Percentiles rank a stretch among this genome's conserved stretches.
Evolutionary conservation across 768 basidiomycete genomes (phyloP).

Genomic region (Royoungia palumana): DNA sequence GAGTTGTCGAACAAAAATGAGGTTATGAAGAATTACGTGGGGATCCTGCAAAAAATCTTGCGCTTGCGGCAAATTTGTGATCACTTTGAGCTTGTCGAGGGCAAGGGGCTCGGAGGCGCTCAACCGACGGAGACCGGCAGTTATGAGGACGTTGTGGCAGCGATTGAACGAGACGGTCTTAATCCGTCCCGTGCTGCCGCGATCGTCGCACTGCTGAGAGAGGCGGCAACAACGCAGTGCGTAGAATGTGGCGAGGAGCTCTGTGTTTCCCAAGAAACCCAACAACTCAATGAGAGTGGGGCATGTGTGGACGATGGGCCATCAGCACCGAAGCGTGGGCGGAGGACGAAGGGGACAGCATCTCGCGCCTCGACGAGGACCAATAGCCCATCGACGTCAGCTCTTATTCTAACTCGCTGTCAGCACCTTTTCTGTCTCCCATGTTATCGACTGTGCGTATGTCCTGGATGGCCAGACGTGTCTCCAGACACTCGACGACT

Average conservation of each 20-base stretch:
- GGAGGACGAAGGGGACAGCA: conserved; percentile 50
- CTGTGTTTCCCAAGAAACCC: conserved; percentile 44
- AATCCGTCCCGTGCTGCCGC: conserved; percentile 69
- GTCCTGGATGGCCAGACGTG: conserved; percentile 76
- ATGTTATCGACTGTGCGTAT: conserved; percentile 82
- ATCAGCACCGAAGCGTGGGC: conserved; percentile 46
- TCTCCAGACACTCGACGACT: conserved; percentile 50
- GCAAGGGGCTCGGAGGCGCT: conserved; percentile 51
- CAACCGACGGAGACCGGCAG: conserved; percentile 46
- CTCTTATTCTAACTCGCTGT: conserved; percentile 83
- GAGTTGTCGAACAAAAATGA: conserved; percentile 85
- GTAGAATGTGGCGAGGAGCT: conserved; percentile 84
- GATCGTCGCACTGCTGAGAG: conserved; percentile 82
- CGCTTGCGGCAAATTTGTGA: conserved; percentile 98
- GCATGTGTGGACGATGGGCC: conserved; percentile 50
- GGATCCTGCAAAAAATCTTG: conserved; percentile 93
- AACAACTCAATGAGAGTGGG: conserved; percentile 38
- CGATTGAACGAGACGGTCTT: conserved; percentile 77
- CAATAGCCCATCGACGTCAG: conserved; percentile 61
- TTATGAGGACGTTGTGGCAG: conserved; percentile 77
- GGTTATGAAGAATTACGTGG: conserved; percentile 98
- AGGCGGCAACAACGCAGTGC: conserved; percentile 86
- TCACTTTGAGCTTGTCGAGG: conserved; percentile 85
- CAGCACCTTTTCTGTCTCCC: conserved; percentile 88
- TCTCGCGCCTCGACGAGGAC: conserved; percentile 75